phyloP scores from a whole-genome alignment of 148 eudicot genomes.

The Chenopodium berlandieri region DNA sequence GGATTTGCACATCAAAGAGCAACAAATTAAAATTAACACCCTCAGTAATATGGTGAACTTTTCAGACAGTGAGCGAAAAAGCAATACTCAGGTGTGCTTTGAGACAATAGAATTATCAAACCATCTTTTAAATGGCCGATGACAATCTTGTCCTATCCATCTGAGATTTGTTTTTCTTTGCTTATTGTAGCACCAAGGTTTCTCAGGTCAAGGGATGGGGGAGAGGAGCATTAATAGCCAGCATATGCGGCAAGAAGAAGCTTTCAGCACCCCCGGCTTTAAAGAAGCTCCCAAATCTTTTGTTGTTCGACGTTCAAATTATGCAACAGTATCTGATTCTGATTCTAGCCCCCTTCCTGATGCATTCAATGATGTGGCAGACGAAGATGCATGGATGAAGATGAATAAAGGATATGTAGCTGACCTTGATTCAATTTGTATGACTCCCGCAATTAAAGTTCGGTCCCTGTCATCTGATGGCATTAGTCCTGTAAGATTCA shows the following conservation, averaged over 20 bases:
- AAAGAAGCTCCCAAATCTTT: conserved; percentile 64
- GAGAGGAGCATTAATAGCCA: conserved; percentile 44
- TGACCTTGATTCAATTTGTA: conserved; percentile 84
- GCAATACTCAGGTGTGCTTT: conserved; percentile 42
- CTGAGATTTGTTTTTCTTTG: neutral
- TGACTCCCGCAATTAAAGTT: conserved; percentile 82
- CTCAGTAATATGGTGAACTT: conserved; percentile 47
- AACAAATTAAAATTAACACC: conserved; percentile 62
- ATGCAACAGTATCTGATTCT: conserved; percentile 41
- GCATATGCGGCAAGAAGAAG: conserved; percentile 47
- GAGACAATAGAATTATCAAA: neutral
- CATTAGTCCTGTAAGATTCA: conserved; percentile 49
- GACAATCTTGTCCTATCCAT: neutral
- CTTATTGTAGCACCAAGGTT: conserved; percentile 33
- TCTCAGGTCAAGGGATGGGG: conserved; percentile 26
- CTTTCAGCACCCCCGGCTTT: conserved; percentile 69
- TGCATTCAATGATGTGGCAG: conserved; percentile 60
- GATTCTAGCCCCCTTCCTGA: conserved; percentile 72
- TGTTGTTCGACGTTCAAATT: conserved; percentile 66
- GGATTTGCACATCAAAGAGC: conserved; percentile 69
- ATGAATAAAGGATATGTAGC: conserved; percentile 86
- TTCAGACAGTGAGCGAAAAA: conserved; percentile 48
- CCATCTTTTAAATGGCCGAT: conserved; percentile 11
- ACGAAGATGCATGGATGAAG: conserved; percentile 89
- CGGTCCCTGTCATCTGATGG: conserved; percentile 60